These are phyloP conservation scores for Trametes sanguinea DNA, from an alignment of 768 basidiomycete species.

Conservation along the genomic window DNA sequence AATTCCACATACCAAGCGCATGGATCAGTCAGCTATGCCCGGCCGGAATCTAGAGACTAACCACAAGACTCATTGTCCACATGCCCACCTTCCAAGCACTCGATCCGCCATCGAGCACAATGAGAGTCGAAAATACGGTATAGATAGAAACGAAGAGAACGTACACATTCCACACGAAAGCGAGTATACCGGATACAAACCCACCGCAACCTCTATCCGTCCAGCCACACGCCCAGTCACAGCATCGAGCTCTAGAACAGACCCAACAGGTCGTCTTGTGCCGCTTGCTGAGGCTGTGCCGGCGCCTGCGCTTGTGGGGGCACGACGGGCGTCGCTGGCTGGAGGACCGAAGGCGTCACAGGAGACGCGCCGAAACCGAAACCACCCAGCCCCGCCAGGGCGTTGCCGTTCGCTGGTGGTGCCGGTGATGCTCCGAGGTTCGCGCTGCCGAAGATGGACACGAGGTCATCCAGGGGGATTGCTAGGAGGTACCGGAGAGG, in stretches of 20 bases:
- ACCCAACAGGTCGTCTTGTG: constrained; percentile 56
- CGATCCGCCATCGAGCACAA: neutral
- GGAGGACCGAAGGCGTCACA: constrained; percentile 26
- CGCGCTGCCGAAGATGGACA: constrained; percentile 81
- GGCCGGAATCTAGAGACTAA: too few relatives aligned
- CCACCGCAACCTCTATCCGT: neutral
- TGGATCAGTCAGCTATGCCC: too few relatives aligned
- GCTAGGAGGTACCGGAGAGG: constrained; percentile 76
- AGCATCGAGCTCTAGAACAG: constrained; percentile 43
- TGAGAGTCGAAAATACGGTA: constrained; percentile 8
- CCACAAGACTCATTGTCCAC: neutral
- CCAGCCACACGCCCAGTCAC: neutral
- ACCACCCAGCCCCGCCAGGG: constrained; percentile 32
- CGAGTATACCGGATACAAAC: neutral
- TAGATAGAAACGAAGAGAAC: constrained; percentile 11
- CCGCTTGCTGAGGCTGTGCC: constrained; percentile 32
- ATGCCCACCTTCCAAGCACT: too few relatives aligned
- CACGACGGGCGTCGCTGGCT: constrained; percentile 23
- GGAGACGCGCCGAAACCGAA: constrained; percentile 32
- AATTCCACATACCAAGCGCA: too few relatives aligned
- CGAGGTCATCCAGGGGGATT: constrained; percentile 91
- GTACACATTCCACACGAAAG: constrained; percentile 12
- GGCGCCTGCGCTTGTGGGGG: constrained; percentile 21
- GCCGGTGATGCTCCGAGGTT: constrained; percentile 34
- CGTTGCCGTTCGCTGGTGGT: constrained; percentile 23